A percentile compares a stretch with the other conserved stretches of the same genome.
Conservation (phyloP, 306 rosid genomes). For the Acacia confusa region DNA sequence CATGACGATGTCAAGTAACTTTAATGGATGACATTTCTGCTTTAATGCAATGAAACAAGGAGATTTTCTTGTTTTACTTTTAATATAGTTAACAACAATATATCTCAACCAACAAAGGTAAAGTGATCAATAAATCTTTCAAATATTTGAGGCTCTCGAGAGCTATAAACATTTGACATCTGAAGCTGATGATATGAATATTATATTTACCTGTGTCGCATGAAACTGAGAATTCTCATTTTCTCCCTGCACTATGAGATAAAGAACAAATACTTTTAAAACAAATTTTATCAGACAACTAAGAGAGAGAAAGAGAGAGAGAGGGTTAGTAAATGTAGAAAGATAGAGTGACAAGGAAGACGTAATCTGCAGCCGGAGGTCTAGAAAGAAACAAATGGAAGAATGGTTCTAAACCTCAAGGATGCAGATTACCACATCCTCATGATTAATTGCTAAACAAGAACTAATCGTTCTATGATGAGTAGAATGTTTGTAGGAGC, state of each 20-base stretch:
- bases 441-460: not conserved
- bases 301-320: not conserved
- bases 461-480: not conserved
- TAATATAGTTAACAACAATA: not conserved
- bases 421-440: conserved; percentile 54
- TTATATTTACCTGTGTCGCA: not conserved
- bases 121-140: not conserved
- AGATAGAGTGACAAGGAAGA: not conserved
- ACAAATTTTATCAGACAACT: not conserved
- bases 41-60: not conserved
- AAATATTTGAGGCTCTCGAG: not conserved
- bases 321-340: not conserved
- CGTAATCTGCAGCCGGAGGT: no score
- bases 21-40: not conserved
- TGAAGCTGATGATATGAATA: not conserved
- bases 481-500: conserved; percentile 22
- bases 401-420: no score
- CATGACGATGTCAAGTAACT: not conserved
- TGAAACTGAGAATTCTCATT: not conserved
- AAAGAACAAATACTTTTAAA: not conserved
- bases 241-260: not conserved
- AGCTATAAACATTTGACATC: not conserved
- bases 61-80: not conserved
- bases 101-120: not conserved
- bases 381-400: no score